Evolutionary conservation across 129 eudicot genomes (phyloP).

Genomic region (Flaveria brownii): DNA sequence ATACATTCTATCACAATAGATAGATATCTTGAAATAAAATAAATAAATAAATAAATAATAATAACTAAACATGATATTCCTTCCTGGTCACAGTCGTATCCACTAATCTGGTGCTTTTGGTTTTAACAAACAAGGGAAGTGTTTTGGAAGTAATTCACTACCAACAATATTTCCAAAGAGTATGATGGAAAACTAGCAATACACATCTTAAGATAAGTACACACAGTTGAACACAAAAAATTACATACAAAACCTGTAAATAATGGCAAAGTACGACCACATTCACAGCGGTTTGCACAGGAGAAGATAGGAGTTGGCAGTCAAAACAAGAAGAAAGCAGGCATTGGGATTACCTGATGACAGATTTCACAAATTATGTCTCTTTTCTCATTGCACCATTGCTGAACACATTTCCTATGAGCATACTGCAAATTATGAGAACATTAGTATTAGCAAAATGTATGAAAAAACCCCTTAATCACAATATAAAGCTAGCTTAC

Average conservation of each 20-base stretch:
- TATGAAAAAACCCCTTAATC: not conserved
- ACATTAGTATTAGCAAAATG: conserved; percentile 10
- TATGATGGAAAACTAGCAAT: not conserved
- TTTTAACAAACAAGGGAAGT: not conserved
- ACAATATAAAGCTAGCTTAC: not conserved
- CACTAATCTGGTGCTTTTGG: too few relatives aligned
- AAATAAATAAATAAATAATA: too few relatives aligned
- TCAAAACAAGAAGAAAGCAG: conserved; percentile 11
- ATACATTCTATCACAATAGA: too few relatives aligned
- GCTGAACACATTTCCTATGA: conserved; percentile 82
- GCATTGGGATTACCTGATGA: conserved; percentile 56
- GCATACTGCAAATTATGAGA: conserved; percentile 54
- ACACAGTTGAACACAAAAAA: not conserved
- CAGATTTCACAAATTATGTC: conserved; percentile 78
- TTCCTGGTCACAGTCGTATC: too few relatives aligned
- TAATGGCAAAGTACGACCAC: not conserved
- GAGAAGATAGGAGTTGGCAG: not conserved
- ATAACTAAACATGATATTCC: too few relatives aligned
- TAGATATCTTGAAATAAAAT: too few relatives aligned
- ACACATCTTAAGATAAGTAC: not conserved
- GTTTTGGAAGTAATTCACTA: not conserved
- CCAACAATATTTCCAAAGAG: not conserved
- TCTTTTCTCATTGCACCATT: conserved; percentile 84
- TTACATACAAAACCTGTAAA: not conserved
- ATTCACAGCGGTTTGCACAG: not conserved